Evolutionary conservation across 176 grass and related monocot species (phyloP).

Genomic region (Eremochloa ophiuroides): DNA sequence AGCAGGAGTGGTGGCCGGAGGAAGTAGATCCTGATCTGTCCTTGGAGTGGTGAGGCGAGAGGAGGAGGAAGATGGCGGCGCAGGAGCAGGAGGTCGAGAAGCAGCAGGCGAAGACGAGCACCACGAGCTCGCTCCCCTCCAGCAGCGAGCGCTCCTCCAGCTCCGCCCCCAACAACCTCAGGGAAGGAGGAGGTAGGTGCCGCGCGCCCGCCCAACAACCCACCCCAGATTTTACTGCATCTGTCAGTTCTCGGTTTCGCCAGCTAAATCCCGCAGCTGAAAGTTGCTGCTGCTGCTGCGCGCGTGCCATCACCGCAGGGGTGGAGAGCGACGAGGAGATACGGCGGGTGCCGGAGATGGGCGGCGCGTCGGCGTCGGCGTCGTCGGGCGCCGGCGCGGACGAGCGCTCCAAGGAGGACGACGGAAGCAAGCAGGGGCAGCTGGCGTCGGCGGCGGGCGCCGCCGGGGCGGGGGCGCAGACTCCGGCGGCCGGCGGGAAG

Average conservation of each 20-base stretch:
- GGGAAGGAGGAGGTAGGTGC: conserved; percentile 49
- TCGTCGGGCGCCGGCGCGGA: conserved; percentile 65
- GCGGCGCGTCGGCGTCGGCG: conserved; percentile 60
- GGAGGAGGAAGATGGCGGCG: conserved; percentile 16
- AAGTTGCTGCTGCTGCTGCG: neutral
- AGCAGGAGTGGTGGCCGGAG: neutral
- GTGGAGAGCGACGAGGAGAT: conserved; percentile 98
- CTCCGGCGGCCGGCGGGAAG: conserved; percentile 28
- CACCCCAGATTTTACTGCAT: too few relatives aligned
- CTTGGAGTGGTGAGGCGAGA: neutral
- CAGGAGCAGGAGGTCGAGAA: conserved; percentile 38
- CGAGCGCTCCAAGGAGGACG: conserved; percentile 40
- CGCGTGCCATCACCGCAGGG: conserved; percentile 31
- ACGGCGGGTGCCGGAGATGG: conserved; percentile 90
- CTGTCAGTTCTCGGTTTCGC: too few relatives aligned
- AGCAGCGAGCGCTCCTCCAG: conserved; percentile 87
- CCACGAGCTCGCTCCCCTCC: conserved; percentile 65
- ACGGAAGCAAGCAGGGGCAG: conserved; percentile 27
- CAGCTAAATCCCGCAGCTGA: neutral
- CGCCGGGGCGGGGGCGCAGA: conserved; percentile 37
- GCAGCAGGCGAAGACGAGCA: conserved; percentile 58
- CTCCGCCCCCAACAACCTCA: conserved; percentile 57
- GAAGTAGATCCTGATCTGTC: conserved; percentile 32
- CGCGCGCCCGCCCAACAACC: too few relatives aligned
- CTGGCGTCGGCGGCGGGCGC: neutral